These are phyloP conservation scores for Metschnikowia continentalis DNA, from an alignment of 805 yeast species.

Conservation along the genomic window DNA sequence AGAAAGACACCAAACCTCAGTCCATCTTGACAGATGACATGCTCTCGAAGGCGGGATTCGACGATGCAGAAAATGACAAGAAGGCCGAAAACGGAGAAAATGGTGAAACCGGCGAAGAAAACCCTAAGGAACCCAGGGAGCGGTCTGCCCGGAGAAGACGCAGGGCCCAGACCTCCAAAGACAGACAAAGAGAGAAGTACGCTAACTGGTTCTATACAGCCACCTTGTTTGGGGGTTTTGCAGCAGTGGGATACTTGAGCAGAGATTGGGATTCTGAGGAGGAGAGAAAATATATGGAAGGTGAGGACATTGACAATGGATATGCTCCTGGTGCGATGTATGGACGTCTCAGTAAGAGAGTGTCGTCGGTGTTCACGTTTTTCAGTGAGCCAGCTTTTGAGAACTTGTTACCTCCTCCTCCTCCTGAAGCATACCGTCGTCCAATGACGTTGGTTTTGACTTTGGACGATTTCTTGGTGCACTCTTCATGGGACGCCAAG, in stretches of 20 bases:
- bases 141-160: constrained; percentile 24
- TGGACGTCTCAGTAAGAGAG: constrained; percentile 66
- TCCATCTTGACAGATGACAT: constrained; percentile 77
- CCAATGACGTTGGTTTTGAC: constrained; percentile 87
- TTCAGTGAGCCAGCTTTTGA: constrained; percentile 94
- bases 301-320: constrained; percentile 59
- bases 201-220: constrained; percentile 70
- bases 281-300: constrained; percentile 50
- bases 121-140: constrained; percentile 15
- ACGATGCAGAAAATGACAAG: constrained; percentile 30
- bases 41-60: constrained; percentile 80
- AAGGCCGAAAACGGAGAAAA: constrained; percentile 11
- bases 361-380: constrained; percentile 68
- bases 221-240: constrained; percentile 49
- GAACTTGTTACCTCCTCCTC: constrained; percentile 89
- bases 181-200: constrained; percentile 75
- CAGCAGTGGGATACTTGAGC: constrained; percentile 61
- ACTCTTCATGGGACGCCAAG: constrained; percentile 87
- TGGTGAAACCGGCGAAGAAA: constrained; percentile 4
- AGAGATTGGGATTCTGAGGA: constrained; percentile 85
- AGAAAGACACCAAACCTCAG: constrained; percentile 27
- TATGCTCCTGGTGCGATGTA: constrained; percentile 61
- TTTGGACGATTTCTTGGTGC: constrained; percentile 85
- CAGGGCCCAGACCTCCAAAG: constrained; percentile 60
- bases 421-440: constrained; percentile 84